phyloP scores from a whole-genome alignment of 2,329 filamentous ascomycete species.

The Ascomycota sp. region DNA sequence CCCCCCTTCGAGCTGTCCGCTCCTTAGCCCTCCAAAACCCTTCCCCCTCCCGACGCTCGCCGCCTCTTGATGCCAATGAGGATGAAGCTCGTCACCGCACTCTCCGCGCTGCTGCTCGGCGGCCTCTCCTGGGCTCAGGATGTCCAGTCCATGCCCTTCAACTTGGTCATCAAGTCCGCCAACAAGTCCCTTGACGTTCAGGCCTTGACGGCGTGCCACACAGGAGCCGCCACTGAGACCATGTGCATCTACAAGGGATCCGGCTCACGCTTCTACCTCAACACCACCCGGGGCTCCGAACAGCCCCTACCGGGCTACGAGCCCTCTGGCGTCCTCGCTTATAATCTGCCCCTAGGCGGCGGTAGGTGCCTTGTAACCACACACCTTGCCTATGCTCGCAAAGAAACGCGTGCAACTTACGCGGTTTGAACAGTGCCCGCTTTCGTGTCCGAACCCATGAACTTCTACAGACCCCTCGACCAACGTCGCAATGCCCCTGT shows the following conservation, averaged over 20 bases:
- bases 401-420: no score
- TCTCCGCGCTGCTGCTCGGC: conserved; percentile 1
- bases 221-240: conserved; percentile 6
- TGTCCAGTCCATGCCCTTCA: conserved; percentile 6
- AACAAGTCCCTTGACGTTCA: conserved; percentile 4
- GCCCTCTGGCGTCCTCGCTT: conserved; percentile 2
- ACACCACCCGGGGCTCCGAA: conserved; percentile 4
- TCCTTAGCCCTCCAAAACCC: no score
- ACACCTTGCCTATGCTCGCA: no score
- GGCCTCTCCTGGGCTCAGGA: conserved; percentile 2
- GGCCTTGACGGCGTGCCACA: conserved; percentile 4
- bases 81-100: conserved; percentile 3
- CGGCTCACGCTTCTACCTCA: conserved; percentile 3
- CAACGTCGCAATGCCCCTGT: conserved; percentile 6
- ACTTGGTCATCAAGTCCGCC: conserved; percentile 3
- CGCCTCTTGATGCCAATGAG: no score
- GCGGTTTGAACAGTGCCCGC: conserved; percentile 1
- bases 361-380: not conserved
- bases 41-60: no score
- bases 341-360: conserved; percentile 2
- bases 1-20: no score
- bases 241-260: conserved; percentile 2
- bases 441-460: conserved; percentile 3
- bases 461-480: conserved; percentile 5
- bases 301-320: conserved; percentile 2